phyloP scores from a whole-genome alignment of 2,329 filamentous ascomycete species.

The Hymenoscyphus scutula region DNA sequence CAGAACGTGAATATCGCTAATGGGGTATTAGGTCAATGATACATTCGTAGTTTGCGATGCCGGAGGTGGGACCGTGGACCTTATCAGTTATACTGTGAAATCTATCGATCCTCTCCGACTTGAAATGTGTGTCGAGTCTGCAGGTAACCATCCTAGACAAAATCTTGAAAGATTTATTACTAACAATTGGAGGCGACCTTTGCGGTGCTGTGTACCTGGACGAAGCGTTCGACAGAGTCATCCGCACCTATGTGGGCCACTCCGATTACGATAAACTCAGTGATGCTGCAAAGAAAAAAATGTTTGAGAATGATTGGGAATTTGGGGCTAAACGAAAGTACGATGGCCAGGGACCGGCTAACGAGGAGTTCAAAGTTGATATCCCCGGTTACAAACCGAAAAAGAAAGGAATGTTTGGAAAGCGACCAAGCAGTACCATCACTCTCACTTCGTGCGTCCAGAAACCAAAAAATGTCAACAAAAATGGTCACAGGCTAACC shows the following conservation, averaged over 20 bases:
- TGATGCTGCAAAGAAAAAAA: not conserved
- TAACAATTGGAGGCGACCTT: conserved; percentile 9
- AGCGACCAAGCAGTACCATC: conserved; percentile 41
- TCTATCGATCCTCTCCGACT: conserved; percentile 12
- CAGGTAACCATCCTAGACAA: conserved; percentile 4
- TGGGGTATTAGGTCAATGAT: conserved; percentile 36
- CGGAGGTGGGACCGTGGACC: conserved; percentile 42
- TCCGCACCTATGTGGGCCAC: conserved; percentile 2
- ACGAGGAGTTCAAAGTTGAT: conserved; percentile 9
- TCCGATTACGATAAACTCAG: conserved; percentile 8
- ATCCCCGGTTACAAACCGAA: conserved; percentile 17
- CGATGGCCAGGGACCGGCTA: not conserved
- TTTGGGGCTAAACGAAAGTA: conserved; percentile 4
- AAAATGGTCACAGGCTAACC: too few relatives aligned
- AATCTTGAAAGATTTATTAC: not conserved
- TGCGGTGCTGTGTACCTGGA: conserved; percentile 16
- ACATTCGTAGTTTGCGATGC: conserved; percentile 64
- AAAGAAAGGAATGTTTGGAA: not conserved
- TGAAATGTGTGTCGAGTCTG: conserved; percentile 10
- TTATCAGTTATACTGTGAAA: conserved; percentile 15
- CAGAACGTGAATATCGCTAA: not conserved
- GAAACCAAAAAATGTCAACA: not conserved
- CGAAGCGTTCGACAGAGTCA: conserved; percentile 5
- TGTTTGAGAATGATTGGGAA: conserved; percentile 16
- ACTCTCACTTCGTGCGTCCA: conserved; percentile 38